Base-by-base conservation (phyloP, 2,329 filamentous ascomycete genomes). In the Uncinocarpus reesii region DNA sequence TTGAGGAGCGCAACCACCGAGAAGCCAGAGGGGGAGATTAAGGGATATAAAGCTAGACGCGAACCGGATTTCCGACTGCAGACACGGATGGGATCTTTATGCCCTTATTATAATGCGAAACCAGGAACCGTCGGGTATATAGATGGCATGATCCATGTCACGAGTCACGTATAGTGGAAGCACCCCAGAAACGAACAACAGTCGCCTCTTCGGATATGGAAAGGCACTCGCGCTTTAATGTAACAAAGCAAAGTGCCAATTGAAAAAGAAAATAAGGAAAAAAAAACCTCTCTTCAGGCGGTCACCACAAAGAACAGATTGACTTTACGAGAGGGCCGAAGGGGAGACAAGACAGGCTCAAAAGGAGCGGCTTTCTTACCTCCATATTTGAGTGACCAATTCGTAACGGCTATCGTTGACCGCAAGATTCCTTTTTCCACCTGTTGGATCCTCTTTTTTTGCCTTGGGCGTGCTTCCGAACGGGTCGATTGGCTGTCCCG, bases 321-420 rank as follows among this genome's bases (percentile, higher is more conserved):
- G 44, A 21, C 34, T 48, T 38, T 35, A 8, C 16, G 16, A 26
- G 11, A 35, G 4, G 18, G 36, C 28, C 46, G 37, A 50, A 40
- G 18, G 36, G 20, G 36, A 28, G 29, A 49, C 23, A 42, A 32
- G 15, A 34, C 15, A 40, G 34, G 36, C 16, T 34, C 23, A 20
- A 34, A 40, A 52, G 50, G 38, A 51, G 48, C 49, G 41, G 49
- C 47, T 41, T 51, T 44, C 52, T 53, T 53, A 55, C 53, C 51
- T 55, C 53, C 53, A 55, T 55, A n/a, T n/a, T n/a, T n/a, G 16
- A 29, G 43, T 45, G 29, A 43, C 37, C 37, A 29, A 31, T 50
- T 43, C 44, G 31, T 18, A 35, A 24, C 42, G 29, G 42, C 43
- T 23, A 28, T 26, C 16, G 36, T 47, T 51, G 47, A 55, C 51